Evolutionary conservation across 2,329 filamentous ascomycete species (phyloP), one percentile per base, ranked within the genome.

Genomic region (Malbranchea cinnamomea): DNA sequence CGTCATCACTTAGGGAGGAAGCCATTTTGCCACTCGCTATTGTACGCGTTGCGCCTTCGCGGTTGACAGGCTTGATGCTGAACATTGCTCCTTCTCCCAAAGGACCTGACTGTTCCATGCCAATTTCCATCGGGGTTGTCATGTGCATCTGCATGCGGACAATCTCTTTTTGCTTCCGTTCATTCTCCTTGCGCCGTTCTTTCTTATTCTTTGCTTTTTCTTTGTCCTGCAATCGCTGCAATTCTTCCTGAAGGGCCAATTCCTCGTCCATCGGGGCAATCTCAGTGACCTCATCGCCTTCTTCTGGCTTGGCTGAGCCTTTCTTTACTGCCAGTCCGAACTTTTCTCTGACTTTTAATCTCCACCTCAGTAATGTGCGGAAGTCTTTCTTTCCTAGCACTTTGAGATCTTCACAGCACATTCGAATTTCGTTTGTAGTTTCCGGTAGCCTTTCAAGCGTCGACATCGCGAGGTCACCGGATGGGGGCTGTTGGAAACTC

Each of bases 101-200:
- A 0, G 81, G 79, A 0, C 82, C 82, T 14, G 70, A 60, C 54
- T 89, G 83, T 49, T 93, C 89, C 59, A 92, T 71, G 46, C 89
- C 89, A 39, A 98, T 93, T 40, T 98, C 89, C 65, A 83, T 89
- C 5, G 89, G 89, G 1, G 84, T 80, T 2, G 77, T 78, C 89
- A 98, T 98, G 59, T 94, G 78, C 62, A 98, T 74, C 55, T 98
- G 89, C 78, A 98, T 78, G 19, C 89, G 75, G n/a, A 92, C 67
- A 36, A 95, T 83, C 41, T 95, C 89, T 43, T 81, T 89, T 43
- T 89, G 81, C 56, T 92, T 95, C 53, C 74, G 74, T 54, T 98
- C 89, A 41, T 98, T 98, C 36, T 92, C 84, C 44, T 69, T 80
- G 40, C 85, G 70, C 42, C 78, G 73, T 46, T 92, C 80, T 44